A percentile compares a stretch with the other conserved stretches of the same genome.
These are phyloP conservation scores for Lichtheimia corymbifera DNA, from an alignment of 371 early-diverging fungal species.

Conservation along the genomic window DNA sequence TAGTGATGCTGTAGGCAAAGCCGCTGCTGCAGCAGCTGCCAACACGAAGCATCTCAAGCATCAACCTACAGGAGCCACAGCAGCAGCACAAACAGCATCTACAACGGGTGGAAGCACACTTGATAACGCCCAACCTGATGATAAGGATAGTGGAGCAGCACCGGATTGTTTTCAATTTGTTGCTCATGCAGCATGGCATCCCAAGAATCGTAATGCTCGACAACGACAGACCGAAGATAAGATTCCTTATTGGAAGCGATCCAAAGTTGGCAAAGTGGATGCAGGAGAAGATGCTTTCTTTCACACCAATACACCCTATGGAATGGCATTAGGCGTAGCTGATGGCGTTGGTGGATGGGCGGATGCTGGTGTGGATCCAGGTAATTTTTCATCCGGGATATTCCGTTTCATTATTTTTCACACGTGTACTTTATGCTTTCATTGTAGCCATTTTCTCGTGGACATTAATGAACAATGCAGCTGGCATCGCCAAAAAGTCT, in stretches of 20 bases:
- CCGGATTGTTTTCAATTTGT: slow-evolving; percentile 37
- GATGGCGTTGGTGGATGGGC: slow-evolving; percentile 78
- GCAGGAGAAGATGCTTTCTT: slow-evolving; percentile 77
- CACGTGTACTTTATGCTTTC: slow-evolving; percentile 5
- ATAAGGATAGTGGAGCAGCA: slow-evolving; percentile 6
- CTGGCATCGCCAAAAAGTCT: slow-evolving; percentile 49
- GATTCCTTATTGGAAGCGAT: slow-evolving; percentile 51
- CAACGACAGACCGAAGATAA: slow-evolving; percentile 24
- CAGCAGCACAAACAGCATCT: background rate
- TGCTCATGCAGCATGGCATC: slow-evolving; percentile 52
- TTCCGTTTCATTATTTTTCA: slow-evolving; percentile 4
- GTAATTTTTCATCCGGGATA: slow-evolving; percentile 18
- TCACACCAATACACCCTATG: slow-evolving; percentile 57
- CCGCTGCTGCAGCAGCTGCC: background rate
- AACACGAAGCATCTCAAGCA: background rate
- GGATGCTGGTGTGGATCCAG: slow-evolving; percentile 54
- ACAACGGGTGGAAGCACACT: background rate
- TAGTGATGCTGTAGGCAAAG: slow-evolving; percentile 1
- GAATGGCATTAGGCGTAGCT: slow-evolving; percentile 66
- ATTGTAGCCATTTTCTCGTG: slow-evolving; percentile 65
- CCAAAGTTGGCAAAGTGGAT: slow-evolving; percentile 61
- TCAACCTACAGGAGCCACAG: background rate
- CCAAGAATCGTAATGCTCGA: slow-evolving; percentile 35
- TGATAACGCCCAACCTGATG: slow-evolving; percentile 5
- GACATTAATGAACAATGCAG: slow-evolving; percentile 75